Base-by-base conservation (phyloP, 495 filamentous ascomycete genomes). In the Daldinia decipiens region DNA sequence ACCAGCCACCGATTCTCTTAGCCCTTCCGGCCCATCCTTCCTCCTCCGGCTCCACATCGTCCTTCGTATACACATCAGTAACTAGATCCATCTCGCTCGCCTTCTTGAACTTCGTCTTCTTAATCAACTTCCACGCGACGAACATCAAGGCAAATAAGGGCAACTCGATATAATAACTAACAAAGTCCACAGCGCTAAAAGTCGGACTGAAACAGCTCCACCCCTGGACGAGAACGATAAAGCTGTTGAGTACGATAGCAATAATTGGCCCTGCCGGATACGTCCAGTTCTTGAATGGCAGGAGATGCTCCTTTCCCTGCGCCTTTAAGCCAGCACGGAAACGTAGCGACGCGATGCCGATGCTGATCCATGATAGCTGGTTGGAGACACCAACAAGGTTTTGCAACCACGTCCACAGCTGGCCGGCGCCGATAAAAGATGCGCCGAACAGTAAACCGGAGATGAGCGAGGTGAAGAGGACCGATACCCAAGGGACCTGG, bases 311-410 rank as follows among this genome's bases (percentile, higher is more conserved):
- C 45, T 87, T 84, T 17, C 82, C 82, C 63, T 89, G 87, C 6
- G 68, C 73, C 56, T 80, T 81, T 55, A 90, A 76, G 12, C 80
- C 87, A 13, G 80, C 72, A 24, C 87, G 85, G 79, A 90, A 90
- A 32, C 87, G 84, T 39, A 90, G 77, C 4, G 86, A 88, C 4
- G 87, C 84, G 47, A 89, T 74, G 21, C 85, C 80, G 62, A 90
- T 90, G 58, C 82, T 81, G 65, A 86, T 82, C 87, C 87, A 90
- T 38, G 85, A 85, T 5, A 90, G 76, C 75, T 89, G 87, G 68
- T 89, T 90, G 0, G 87, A 88, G 12, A 90, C 87, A 12, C 87
- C 87, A 45, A 89, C 87, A 59, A 90, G 82, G 53, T 86, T 86
- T 65, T 87, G 86, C 32, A 88, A 72, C 86, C 86, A 88, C 3